Evolutionary conservation across 106 monocot species (phyloP).

Genomic region (Dioscorea zingiberensis): DNA sequence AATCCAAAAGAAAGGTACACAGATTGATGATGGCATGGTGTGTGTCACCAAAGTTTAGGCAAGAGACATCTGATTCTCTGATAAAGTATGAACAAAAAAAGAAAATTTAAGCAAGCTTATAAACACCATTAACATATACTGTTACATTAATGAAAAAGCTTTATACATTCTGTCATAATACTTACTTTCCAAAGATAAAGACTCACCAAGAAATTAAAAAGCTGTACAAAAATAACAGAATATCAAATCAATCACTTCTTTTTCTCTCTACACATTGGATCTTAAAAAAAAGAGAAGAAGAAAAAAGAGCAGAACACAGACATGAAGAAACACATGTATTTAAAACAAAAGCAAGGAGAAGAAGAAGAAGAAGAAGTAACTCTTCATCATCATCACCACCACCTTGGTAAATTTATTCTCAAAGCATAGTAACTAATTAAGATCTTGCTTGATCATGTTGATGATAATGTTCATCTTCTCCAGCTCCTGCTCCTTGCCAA

Average conservation of each 20-base stretch:
- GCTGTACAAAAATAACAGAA: not conserved
- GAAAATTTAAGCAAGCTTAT: too few species aligned
- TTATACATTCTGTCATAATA: not conserved
- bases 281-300: not conserved
- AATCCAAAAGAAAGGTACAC: too few species aligned
- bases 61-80: too few species aligned
- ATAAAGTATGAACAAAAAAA: too few species aligned
- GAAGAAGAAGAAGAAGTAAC: too few species aligned
- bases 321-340: too few species aligned
- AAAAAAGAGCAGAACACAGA: not conserved
- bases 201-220: not conserved
- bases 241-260: not conserved
- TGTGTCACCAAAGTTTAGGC: too few species aligned
- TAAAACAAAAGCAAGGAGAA: too few species aligned
- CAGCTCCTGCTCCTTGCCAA: conserved; percentile 66
- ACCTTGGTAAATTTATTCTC: not conserved
- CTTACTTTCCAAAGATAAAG: not conserved
- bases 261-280: not conserved
- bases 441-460: not conserved
- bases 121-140: too few species aligned
- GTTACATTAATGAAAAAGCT: too few species aligned
- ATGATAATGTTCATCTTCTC: conserved; percentile 38
- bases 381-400: too few species aligned
- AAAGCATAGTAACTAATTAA: not conserved
- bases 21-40: too few species aligned